Evolutionary conservation across 148 eudicot genomes (phyloP).

Genomic region (Dianthus caryophyllus): DNA sequence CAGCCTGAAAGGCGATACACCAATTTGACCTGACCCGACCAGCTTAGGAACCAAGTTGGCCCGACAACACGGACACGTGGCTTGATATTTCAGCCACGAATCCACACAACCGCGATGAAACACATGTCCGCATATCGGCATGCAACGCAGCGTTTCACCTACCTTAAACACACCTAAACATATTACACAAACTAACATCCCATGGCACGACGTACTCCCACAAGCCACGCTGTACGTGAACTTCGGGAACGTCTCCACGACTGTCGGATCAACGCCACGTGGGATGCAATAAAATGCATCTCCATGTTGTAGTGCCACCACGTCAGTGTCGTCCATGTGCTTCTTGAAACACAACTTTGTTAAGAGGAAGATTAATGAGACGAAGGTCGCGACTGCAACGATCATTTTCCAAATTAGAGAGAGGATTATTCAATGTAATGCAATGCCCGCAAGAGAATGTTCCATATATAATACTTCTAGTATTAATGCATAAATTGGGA

Average conservation of each 20-base stretch:
- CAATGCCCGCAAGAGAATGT: neutral
- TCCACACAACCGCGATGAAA: constrained; percentile 32
- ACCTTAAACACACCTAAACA: constrained; percentile 33
- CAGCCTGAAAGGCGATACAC: constrained; percentile 15
- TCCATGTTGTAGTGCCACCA: neutral
- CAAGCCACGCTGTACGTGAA: constrained; percentile 17
- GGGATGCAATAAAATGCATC: constrained; percentile 19
- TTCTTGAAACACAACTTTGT: constrained; percentile 15
- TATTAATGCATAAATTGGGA: neutral
- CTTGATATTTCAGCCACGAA: constrained; percentile 29
- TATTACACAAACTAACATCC: constrained; percentile 30
- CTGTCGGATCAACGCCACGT: constrained; percentile 30
- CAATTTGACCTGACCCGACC: constrained; percentile 12
- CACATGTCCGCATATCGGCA: constrained; percentile 30
- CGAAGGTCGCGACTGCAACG: neutral
- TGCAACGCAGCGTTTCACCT: constrained; percentile 31
- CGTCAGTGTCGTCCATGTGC: constrained; percentile 2
- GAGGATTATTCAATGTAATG: constrained; percentile 21
- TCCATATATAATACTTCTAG: constrained; percentile 3
- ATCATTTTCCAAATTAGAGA: constrained; percentile 19
- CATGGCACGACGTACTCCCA: constrained; percentile 23
- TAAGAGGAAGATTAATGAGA: constrained; percentile 17
- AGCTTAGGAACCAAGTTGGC: constrained; percentile 9
- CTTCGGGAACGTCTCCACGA: constrained; percentile 24
- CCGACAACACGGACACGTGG: constrained; percentile 36